Percentiles rank a stretch among this genome's conserved stretches.
These are phyloP conservation scores for Syzygium aromaticum DNA, from an alignment of 345 rosid species.

Conservation along the genomic window DNA sequence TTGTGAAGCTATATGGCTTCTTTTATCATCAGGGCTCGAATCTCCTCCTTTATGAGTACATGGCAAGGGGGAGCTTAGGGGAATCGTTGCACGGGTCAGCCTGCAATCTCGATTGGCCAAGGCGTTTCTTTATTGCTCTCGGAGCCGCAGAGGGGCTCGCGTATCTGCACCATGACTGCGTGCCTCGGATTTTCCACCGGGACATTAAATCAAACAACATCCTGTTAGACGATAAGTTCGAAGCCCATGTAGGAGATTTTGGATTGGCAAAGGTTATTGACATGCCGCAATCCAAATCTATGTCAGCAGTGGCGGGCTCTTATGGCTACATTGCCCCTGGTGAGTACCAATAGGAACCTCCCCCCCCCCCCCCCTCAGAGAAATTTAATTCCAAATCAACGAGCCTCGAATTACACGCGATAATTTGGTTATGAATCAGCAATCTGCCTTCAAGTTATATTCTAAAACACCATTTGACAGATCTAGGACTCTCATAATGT, in stretches of 20 bases:
- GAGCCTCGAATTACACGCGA: background rate
- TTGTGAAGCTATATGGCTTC: conserved; percentile 89
- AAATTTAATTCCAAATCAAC: background rate
- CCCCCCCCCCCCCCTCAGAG: background rate
- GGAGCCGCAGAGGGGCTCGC: conserved; percentile 84
- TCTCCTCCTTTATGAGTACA: conserved; percentile 68
- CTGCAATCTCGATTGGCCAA: conserved; percentile 57
- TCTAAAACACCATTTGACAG: background rate
- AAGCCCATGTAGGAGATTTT: conserved; percentile 92
- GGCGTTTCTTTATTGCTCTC: conserved; percentile 66
- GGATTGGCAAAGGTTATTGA: conserved; percentile 89
- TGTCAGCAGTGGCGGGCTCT: conserved; percentile 96
- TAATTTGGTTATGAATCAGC: background rate
- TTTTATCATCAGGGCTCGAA: conserved; percentile 82
- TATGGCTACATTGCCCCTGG: conserved; percentile 97
- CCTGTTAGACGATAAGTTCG: conserved; percentile 67
- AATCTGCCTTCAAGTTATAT: background rate
- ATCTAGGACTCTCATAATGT: background rate
- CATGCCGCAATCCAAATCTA: conserved; percentile 82
- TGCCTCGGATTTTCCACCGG: conserved; percentile 82
- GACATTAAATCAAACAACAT: conserved; percentile 84
- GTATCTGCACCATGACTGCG: conserved; percentile 86
- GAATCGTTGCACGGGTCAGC: conserved; percentile 57
- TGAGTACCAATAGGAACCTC: conserved; percentile 1
- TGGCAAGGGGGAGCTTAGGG: conserved; percentile 58